Conservation (phyloP, 2,329 filamentous ascomycete species). For the Pseudodiploospora longispora region DNA sequence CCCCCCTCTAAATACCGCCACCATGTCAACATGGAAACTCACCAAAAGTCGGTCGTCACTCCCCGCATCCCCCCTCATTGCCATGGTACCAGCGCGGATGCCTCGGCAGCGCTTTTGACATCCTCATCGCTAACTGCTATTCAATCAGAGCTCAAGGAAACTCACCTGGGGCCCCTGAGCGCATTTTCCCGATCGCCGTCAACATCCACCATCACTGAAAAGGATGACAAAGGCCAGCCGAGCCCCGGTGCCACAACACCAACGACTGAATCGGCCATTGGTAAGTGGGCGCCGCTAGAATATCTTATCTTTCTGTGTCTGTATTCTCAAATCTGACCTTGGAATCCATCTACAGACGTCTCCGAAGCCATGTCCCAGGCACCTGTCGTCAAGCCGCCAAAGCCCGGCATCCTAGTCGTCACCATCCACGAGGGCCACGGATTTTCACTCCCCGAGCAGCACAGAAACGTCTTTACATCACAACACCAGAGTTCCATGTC, state of each 20-base stretch:
- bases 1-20: constrained; percentile 17
- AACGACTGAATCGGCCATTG: constrained; percentile 65
- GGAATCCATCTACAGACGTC: constrained; percentile 47
- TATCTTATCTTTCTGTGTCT: background rate
- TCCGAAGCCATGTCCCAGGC: constrained; percentile 77
- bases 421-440: constrained; percentile 90
- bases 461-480: constrained; percentile 68
- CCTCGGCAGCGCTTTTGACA: too few species aligned
- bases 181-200: constrained; percentile 89
- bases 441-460: constrained; percentile 85
- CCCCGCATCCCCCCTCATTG: constrained; percentile 1
- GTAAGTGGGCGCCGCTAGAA: constrained; percentile 37
- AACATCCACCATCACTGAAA: constrained; percentile 75
- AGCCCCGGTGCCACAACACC: constrained; percentile 49
- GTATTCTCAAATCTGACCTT: background rate
- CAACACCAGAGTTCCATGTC: constrained; percentile 70
- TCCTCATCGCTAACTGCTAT: too few species aligned
- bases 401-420: constrained; percentile 92
- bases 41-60: constrained; percentile 43
- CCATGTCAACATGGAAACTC: constrained; percentile 48
- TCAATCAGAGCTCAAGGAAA: constrained; percentile 74
- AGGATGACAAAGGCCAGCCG: constrained; percentile 49
- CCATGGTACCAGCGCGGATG: background rate
- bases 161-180: constrained; percentile 83
- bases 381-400: constrained; percentile 58